phyloP scores from a whole-genome alignment of 352 stramenopile species.

The Blastocystis sp. region DNA sequence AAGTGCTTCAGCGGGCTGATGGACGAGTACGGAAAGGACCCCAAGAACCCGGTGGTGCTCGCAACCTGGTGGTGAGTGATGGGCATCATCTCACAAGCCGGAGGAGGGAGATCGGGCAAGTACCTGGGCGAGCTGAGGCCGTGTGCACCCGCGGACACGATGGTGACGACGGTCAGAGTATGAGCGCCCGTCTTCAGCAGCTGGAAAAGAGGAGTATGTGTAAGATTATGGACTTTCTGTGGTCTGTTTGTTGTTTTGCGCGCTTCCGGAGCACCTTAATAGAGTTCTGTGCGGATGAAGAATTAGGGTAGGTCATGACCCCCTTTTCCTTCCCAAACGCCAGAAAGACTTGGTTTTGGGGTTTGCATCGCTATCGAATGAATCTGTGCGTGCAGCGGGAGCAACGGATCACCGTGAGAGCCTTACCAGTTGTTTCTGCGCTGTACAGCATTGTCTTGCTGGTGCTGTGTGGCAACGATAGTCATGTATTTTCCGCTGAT shows the following conservation, averaged over 20 bases:
- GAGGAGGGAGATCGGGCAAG: slow-evolving; percentile 57
- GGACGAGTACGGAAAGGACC: slow-evolving; percentile 59
- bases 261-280: neutral
- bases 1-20: slow-evolving; percentile 43
- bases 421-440: slow-evolving; percentile 24
- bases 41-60: slow-evolving; percentile 1
- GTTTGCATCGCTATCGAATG: neutral
- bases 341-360: neutral
- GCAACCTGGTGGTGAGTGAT: slow-evolving; percentile 51
- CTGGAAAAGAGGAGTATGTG: slow-evolving; percentile 52
- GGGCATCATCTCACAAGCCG: slow-evolving; percentile 44
- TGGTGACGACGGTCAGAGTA: slow-evolving; percentile 39
- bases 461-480: neutral
- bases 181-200: slow-evolving; percentile 31
- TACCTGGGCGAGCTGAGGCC: slow-evolving; percentile 53
- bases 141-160: slow-evolving; percentile 28
- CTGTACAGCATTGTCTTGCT: slow-evolving; percentile 36
- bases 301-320: neutral
- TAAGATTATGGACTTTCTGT: neutral
- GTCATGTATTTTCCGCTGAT: slow-evolving; percentile 18
- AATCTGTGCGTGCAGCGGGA: neutral
- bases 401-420: neutral
- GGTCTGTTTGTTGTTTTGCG: neutral
- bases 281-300: neutral
- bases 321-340: neutral